Evolutionary conservation across 2,329 filamentous ascomycete species (phyloP), one percentile per base, ranked within the genome.

Genomic region (Aurifilum marmelostoma): DNA sequence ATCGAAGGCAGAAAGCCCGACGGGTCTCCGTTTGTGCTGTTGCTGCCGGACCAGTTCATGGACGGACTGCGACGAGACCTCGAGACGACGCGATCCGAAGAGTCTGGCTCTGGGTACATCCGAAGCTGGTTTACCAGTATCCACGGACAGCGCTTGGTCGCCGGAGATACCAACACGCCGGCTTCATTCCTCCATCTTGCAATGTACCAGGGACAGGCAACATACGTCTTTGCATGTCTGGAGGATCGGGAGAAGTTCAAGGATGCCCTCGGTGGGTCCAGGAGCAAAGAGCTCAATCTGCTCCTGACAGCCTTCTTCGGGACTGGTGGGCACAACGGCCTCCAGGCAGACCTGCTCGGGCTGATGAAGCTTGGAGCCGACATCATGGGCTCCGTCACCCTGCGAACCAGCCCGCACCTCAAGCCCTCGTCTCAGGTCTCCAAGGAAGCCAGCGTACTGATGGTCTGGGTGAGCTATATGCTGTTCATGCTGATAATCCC

Each of bases 251-350:
- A 29, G 16, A 37, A n/a, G 32, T 29, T 29, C 24, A 37, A 56
- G 16, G 47, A 14, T 24, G 62, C 29, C 21, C 32, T 52, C 62
- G 3, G 11, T 9, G 21, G 3, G 27, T 32, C 41, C 11, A 21
- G 5, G n/a, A 12, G 11, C 43, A 54, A 34, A 11, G 62, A 64
- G 18, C 47, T 54, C 43, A 47, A 54, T 18, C 29, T 64, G 29
- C 27, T 64, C 4, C 62, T 64, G 11, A 39, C 43, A n/a, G 62
- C 47, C 34, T 34, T 52, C n/a, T 64, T 37, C n/a, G 62, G 62
- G 12, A 37, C 27, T 3, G 62, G 16, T 12, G 21, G 32, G 18
- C 41, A 54, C 29, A 12, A 64, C 11, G 62, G 18, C 21, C 43
- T 29, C 62, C n/a, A 29, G 21, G 18, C 24, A 52, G 62, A 32